phyloP scores from a whole-genome alignment of 1,139 yeast genomes.

The Meyerozyma athensensis region DNA sequence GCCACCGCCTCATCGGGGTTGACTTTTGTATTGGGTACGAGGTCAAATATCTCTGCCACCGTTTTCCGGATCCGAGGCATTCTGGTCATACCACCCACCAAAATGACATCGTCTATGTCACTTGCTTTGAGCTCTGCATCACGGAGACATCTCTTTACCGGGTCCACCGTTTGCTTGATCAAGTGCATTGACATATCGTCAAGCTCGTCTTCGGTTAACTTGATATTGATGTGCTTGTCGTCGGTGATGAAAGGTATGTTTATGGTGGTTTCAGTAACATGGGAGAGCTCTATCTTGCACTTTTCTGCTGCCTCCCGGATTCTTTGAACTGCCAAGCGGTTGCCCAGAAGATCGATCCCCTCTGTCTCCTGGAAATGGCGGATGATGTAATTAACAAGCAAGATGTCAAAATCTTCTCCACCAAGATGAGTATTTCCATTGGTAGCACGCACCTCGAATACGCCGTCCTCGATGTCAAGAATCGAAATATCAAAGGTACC shows the following conservation, averaged over 20 bases:
- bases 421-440: constrained; percentile 83
- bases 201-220: constrained; percentile 56
- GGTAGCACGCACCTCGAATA: constrained; percentile 78
- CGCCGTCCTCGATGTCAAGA: constrained; percentile 75
- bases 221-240: constrained; percentile 47
- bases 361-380: constrained; percentile 38
- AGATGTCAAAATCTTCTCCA: constrained; percentile 75
- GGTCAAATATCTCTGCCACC: constrained; percentile 54
- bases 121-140: constrained; percentile 62
- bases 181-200: constrained; percentile 59
- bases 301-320: constrained; percentile 68
- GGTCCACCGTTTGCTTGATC: constrained; percentile 58
- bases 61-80: constrained; percentile 68
- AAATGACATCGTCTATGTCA: constrained; percentile 65
- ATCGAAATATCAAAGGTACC: constrained; percentile 82
- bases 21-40: constrained; percentile 57
- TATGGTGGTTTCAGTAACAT: constrained; percentile 49
- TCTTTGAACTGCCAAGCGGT: constrained; percentile 56
- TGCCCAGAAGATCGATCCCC: constrained; percentile 42
- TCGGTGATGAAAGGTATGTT: constrained; percentile 59
- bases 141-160: constrained; percentile 61
- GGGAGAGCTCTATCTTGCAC: constrained; percentile 67
- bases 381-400: constrained; percentile 51
- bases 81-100: constrained; percentile 84
- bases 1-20: constrained; percentile 88